These are phyloP conservation scores for Phytophthora lateralis DNA, from an alignment of 352 stramenopile species.

Conservation along the genomic window DNA sequence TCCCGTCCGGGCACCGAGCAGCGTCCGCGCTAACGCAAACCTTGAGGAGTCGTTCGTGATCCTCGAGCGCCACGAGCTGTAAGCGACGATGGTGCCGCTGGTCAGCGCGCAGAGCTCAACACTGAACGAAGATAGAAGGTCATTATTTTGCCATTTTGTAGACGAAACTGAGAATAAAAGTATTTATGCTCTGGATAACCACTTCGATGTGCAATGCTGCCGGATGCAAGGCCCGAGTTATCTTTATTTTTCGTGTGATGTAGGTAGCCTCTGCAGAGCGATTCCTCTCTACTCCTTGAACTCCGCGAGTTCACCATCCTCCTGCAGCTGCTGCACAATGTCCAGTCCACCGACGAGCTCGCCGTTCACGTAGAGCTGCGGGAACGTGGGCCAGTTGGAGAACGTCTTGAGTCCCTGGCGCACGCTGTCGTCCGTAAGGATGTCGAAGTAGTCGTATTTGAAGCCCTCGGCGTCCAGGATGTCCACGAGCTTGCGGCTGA, in stretches of 20 bases:
- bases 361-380: constrained; percentile 97
- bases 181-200: constrained; percentile 27
- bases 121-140: constrained; percentile 9
- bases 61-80: constrained; percentile 57
- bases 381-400: constrained; percentile 98
- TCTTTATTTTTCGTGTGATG: constrained; percentile 16
- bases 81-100: constrained; percentile 1
- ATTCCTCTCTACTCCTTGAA: constrained; percentile 68
- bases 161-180: constrained; percentile 37
- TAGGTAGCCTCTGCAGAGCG: not conserved
- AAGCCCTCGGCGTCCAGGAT: constrained; percentile 92
- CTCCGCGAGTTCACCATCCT: constrained; percentile 82
- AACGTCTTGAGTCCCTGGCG: constrained; percentile 97
- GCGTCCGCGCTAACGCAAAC: constrained; percentile 17
- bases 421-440: constrained; percentile 96
- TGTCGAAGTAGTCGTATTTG: constrained; percentile 97
- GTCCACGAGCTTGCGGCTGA: constrained; percentile 94
- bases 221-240: not conserved
- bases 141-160: constrained; percentile 33
- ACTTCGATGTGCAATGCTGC: not conserved
- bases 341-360: constrained; percentile 98
- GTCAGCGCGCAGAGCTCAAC: not conserved
- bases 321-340: constrained; percentile 96
- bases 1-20: constrained; percentile 7
- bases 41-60: constrained; percentile 82